Conservation (phyloP, 1,284 basidiomycete genomes). For the Trametes versicolor region DNA sequence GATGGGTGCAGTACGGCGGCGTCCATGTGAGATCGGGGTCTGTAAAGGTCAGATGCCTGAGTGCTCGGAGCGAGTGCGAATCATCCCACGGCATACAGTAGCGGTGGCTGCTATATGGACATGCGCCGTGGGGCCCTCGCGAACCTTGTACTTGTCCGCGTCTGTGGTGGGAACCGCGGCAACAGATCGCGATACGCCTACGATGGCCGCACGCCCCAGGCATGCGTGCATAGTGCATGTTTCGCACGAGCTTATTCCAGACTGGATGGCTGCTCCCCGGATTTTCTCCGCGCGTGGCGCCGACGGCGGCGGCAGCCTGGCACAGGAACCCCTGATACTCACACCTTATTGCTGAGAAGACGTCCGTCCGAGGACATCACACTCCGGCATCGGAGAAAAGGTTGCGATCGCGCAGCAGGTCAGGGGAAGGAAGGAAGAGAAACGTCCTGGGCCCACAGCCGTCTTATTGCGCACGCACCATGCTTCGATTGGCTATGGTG, state of each 20-base stretch:
- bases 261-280: constrained; percentile 28
- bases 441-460: constrained; percentile 16
- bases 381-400: constrained; percentile 32
- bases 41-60: constrained; percentile 32
- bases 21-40: constrained; percentile 29
- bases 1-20: constrained; percentile 9
- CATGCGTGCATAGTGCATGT: constrained; percentile 15
- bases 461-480: constrained; percentile 18
- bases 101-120: constrained; percentile 8
- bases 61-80: constrained; percentile 32
- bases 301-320: constrained; percentile 9
- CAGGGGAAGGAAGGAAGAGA: constrained; percentile 27
- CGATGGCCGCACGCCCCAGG: constrained; percentile 7
- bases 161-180: constrained; percentile 9
- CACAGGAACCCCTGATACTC: constrained; percentile 1
- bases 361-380: constrained; percentile 15
- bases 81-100: constrained; percentile 26
- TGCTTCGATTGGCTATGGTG: constrained; percentile 24
- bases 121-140: constrained; percentile 8
- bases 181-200: constrained; percentile 27
- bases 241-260: constrained; percentile 36
- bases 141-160: constrained; percentile 12
- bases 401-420: constrained; percentile 15
- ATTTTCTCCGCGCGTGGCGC: constrained; percentile 28
- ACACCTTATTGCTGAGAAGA: constrained; percentile 12